These are phyloP conservation scores for Ophiostoma australiae DNA, from an alignment of 2,329 filamentous ascomycete species.

Conservation along the genomic window DNA sequence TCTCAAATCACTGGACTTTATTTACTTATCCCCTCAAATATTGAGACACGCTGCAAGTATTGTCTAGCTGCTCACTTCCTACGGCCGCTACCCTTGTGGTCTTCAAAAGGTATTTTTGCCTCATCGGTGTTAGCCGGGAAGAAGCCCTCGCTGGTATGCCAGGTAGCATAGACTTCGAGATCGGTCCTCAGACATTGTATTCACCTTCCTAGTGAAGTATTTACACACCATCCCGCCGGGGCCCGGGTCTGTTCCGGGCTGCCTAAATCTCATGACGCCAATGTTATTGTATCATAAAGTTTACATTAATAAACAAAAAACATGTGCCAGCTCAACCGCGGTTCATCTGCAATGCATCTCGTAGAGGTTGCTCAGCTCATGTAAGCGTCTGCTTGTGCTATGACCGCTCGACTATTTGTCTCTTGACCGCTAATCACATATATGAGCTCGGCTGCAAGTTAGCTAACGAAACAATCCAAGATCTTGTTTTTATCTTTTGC, in stretches of 20 bases:
- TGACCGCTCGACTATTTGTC: background rate
- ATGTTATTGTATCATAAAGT: background rate
- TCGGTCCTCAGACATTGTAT: background rate
- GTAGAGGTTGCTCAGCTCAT: conserved; percentile 8
- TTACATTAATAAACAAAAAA: background rate
- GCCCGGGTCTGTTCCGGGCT: background rate
- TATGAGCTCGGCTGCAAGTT: no score
- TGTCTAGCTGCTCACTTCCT: background rate
- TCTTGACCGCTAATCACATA: background rate
- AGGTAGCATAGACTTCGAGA: background rate
- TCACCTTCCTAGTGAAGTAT: background rate
- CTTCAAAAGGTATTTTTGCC: background rate
- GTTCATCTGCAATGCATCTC: background rate
- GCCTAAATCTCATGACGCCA: background rate
- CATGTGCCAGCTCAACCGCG: background rate
- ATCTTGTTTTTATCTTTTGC: background rate
- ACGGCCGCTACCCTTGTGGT: background rate
- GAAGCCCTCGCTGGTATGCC: background rate
- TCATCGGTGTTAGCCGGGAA: no score
- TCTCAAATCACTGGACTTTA: background rate
- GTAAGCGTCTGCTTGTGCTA: background rate
- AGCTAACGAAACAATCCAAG: background rate
- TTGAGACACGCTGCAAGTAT: background rate
- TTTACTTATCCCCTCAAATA: background rate
- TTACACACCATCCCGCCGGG: background rate